phyloP scores from a whole-genome alignment of 495 filamentous ascomycete genomes.

The Podospora appendiculata region DNA sequence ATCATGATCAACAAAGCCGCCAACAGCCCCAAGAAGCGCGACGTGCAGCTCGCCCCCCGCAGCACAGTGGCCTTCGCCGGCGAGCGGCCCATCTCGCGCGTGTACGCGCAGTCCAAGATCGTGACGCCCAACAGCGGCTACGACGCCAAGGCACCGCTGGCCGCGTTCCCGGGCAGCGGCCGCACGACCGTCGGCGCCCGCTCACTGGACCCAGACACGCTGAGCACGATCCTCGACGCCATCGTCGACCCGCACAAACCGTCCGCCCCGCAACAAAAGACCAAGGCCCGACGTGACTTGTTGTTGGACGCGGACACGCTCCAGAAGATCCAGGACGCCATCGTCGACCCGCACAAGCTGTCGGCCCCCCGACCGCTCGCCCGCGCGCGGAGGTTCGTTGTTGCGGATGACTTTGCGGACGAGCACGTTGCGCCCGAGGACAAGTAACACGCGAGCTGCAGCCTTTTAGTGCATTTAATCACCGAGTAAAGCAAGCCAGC shows the following conservation, averaged over 20 bases:
- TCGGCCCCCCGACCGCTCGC: too few relatives aligned
- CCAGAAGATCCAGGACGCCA: too few relatives aligned
- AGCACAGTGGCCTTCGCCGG: conserved; percentile 14
- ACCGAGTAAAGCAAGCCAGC: too few relatives aligned
- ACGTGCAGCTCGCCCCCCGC: conserved; percentile 21
- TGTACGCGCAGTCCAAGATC: conserved; percentile 15
- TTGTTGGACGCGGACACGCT: neutral
- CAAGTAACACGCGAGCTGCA: too few relatives aligned
- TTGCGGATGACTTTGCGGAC: neutral
- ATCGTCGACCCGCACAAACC: too few relatives aligned
- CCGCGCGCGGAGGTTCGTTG: neutral
- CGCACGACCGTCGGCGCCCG: neutral
- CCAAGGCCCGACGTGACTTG: too few relatives aligned
- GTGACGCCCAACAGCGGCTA: conserved; percentile 9
- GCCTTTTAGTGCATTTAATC: too few relatives aligned
- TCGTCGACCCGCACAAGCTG: neutral
- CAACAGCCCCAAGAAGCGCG: conserved; percentile 13
- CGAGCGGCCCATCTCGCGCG: conserved; percentile 12
- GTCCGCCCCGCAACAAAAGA: too few relatives aligned
- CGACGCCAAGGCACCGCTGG: conserved; percentile 1
- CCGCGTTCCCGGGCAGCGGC: conserved; percentile 2
- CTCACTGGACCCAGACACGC: too few relatives aligned
- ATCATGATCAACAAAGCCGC: conserved; percentile 25
- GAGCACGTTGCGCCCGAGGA: neutral
- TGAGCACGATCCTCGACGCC: too few relatives aligned